These are phyloP conservation scores for Auxenochlorella protothecoides DNA, from an alignment of 139 green algal species.

Conservation along the genomic window DNA sequence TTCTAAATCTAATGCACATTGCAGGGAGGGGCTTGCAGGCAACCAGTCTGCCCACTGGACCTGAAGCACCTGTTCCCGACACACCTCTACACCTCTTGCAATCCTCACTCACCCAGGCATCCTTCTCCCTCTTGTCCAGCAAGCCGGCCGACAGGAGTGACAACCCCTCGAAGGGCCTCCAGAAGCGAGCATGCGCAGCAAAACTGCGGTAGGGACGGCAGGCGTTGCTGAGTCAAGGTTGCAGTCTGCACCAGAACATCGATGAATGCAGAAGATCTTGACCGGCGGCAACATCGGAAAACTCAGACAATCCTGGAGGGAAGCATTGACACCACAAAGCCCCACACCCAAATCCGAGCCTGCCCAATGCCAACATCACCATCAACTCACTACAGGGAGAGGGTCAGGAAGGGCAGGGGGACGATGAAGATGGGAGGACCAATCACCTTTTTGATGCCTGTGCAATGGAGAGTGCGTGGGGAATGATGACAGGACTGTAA, in stretches of 20 bases:
- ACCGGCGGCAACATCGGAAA: no score
- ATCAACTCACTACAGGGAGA: constrained; percentile 26
- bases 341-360: no score
- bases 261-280: no score
- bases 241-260: no score
- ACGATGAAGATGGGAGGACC: constrained; percentile 17
- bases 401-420: constrained; percentile 35
- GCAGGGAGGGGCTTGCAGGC: background rate
- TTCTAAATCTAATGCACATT: background rate
- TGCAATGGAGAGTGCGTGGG: no score
- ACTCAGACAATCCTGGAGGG: no score
- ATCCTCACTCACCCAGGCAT: background rate
- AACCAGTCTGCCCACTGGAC: background rate
- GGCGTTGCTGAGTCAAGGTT: background rate
- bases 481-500: no score
- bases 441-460: constrained; percentile 35
- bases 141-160: constrained; percentile 45
- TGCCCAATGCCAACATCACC: no score
- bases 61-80: no score
- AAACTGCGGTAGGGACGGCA: constrained; percentile 1
- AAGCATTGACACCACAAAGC: no score
- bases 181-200: constrained; percentile 26
- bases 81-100: background rate
- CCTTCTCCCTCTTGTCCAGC: constrained; percentile 34
- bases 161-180: constrained; percentile 41